phyloP scores from a whole-genome alignment of 306 rosid species.

The Gynostemma pentaphyllum region DNA sequence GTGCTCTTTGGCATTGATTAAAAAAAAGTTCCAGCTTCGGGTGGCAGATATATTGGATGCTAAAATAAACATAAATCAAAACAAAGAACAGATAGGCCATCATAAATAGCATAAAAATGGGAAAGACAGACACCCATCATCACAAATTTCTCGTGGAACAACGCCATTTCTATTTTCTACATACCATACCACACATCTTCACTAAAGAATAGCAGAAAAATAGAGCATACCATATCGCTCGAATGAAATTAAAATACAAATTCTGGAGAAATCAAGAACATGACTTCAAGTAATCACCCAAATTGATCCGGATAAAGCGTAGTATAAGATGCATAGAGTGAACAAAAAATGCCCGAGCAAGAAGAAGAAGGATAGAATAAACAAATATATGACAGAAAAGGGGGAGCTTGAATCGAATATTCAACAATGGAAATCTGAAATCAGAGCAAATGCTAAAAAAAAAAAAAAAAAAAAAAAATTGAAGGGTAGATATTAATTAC shows the following conservation, averaged over 20 bases:
- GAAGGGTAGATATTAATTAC: too few species aligned
- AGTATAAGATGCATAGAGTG: neutral
- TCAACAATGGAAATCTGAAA: neutral
- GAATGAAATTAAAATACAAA: neutral
- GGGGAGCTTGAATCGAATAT: neutral
- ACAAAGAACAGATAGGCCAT: neutral
- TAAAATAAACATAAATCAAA: neutral
- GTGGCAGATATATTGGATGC: neutral
- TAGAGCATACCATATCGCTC: neutral
- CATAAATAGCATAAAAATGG: neutral
- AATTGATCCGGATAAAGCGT: neutral
- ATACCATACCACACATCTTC: neutral
- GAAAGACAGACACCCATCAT: neutral
- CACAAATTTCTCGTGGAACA: neutral
- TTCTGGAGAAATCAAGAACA: neutral
- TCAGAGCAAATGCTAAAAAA: constrained; percentile 1
- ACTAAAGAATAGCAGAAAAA: too few species aligned
- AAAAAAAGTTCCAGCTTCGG: neutral
- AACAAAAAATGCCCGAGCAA: neutral
- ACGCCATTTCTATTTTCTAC: neutral
- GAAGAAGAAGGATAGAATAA: neutral
- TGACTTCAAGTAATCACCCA: neutral
- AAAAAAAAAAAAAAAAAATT: neutral
- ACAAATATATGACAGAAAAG: too few species aligned
- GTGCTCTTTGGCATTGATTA: neutral